These are phyloP conservation scores for Backusella luteola DNA, from an alignment of 192 early-diverging fungal genomes.

Conservation along the genomic window DNA sequence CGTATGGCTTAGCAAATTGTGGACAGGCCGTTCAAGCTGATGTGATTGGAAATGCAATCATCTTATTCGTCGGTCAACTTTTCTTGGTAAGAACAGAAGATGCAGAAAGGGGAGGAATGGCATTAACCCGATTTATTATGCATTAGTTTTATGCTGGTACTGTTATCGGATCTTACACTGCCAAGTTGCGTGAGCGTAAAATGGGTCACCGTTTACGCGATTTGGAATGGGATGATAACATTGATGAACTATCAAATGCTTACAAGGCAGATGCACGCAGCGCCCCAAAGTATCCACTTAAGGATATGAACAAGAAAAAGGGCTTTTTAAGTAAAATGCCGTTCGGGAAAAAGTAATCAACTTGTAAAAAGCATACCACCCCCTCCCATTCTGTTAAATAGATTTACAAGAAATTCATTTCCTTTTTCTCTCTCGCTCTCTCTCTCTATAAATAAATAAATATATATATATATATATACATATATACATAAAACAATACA, in stretches of 20 bases:
- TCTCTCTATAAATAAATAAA: not conserved
- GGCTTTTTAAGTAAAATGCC: slow-evolving; percentile 3
- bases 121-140: not conserved
- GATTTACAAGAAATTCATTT: not conserved
- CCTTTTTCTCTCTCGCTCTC: not conserved
- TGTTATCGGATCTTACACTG: slow-evolving; percentile 15
- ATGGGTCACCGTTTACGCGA: slow-evolving; percentile 31
- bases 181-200: slow-evolving; percentile 19
- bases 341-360: not conserved
- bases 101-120: not conserved
- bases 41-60: slow-evolving; percentile 22
- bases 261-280: slow-evolving; percentile 17
- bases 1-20: slow-evolving; percentile 31
- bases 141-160: slow-evolving; percentile 29
- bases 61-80: slow-evolving; percentile 23
- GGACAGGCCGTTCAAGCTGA: slow-evolving; percentile 29
- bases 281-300: slow-evolving; percentile 27
- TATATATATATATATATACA: not conserved
- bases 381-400: not conserved
- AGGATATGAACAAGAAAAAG: slow-evolving; percentile 12
- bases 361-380: not conserved
- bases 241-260: slow-evolving; percentile 18
- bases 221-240: slow-evolving; percentile 29
- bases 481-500: not conserved
- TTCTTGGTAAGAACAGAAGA: slow-evolving; percentile 19